Conservation (phyloP, 768 basidiomycete species). For the Macrolepiota dolichaula region DNA sequence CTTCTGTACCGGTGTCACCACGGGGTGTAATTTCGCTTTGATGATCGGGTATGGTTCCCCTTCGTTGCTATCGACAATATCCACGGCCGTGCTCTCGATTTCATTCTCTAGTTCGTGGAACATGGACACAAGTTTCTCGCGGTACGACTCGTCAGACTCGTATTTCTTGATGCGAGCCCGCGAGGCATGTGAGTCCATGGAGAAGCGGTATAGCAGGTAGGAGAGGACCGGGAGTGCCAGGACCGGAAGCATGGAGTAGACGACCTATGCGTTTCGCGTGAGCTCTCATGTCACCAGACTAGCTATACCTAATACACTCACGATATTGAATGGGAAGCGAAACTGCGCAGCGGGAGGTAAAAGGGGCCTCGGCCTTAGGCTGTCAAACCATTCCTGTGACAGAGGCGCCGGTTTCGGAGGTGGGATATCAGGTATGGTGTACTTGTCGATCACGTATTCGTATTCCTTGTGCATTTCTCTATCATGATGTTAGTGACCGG, state of each 20-base stretch:
- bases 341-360: slow-evolving; percentile 60
- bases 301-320: slow-evolving; percentile 29
- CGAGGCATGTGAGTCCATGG: slow-evolving; percentile 56
- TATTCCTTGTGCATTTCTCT: slow-evolving; percentile 61
- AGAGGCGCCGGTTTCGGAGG: slow-evolving; percentile 39
- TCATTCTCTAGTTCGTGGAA: slow-evolving; percentile 56
- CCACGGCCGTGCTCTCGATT: slow-evolving; percentile 58
- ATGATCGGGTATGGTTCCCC: slow-evolving; percentile 22
- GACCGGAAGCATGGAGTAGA: slow-evolving; percentile 58
- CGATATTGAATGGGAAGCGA: slow-evolving; percentile 68
- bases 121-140: slow-evolving; percentile 51
- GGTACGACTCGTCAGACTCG: slow-evolving; percentile 46
- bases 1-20: slow-evolving; percentile 54
- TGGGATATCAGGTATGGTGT: slow-evolving; percentile 39
- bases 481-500: slow-evolving; percentile 1
- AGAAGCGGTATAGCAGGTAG: slow-evolving; percentile 52
- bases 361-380: slow-evolving; percentile 36
- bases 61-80: slow-evolving; percentile 46
- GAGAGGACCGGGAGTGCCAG: slow-evolving; percentile 59
- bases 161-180: slow-evolving; percentile 61
- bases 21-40: slow-evolving; percentile 31
- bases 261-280: slow-evolving; percentile 30
- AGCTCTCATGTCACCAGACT: background rate
- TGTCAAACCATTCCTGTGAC: slow-evolving; percentile 43
- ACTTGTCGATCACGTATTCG: slow-evolving; percentile 52